Evolutionary conservation across 2,329 filamentous ascomycete species (phyloP).

Genomic region (Ampelomyces quisqualis): DNA sequence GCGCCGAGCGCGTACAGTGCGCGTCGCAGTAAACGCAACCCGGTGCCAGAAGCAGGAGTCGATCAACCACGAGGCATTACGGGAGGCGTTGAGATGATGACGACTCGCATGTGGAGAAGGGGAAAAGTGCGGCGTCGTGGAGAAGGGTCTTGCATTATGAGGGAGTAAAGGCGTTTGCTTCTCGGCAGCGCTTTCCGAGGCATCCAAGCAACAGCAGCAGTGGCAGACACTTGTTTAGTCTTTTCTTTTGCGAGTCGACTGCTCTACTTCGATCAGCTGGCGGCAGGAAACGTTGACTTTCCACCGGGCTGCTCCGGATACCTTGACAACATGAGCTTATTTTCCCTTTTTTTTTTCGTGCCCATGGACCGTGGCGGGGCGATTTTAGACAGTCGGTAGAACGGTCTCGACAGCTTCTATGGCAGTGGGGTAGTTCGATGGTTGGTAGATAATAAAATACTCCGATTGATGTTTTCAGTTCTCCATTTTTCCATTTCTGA

Average conservation of each 20-base stretch:
- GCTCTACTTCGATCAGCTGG: neutral
- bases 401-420: too few species aligned
- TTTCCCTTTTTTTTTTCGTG: neutral
- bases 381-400: neutral
- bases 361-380: neutral
- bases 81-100: neutral
- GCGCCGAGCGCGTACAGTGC: conserved; percentile 80
- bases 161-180: neutral
- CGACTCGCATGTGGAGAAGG: neutral
- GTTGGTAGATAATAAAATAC: too few species aligned
- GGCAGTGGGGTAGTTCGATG: too few species aligned
- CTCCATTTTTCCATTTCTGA: too few species aligned
- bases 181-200: neutral
- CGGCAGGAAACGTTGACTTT: neutral
- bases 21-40: conserved; percentile 70
- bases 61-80: neutral
- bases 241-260: neutral
- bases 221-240: too few species aligned
- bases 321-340: too few species aligned
- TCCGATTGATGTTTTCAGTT: too few species aligned
- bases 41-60: neutral
- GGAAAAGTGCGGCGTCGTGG: neutral
- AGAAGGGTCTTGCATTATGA: neutral
- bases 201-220: neutral
- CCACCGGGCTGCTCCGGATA: too few species aligned